Evolutionary conservation across 2,329 filamentous ascomycete species (phyloP), one percentile per base, ranked within the genome.

Genomic region (Fusarium begoniae): DNA sequence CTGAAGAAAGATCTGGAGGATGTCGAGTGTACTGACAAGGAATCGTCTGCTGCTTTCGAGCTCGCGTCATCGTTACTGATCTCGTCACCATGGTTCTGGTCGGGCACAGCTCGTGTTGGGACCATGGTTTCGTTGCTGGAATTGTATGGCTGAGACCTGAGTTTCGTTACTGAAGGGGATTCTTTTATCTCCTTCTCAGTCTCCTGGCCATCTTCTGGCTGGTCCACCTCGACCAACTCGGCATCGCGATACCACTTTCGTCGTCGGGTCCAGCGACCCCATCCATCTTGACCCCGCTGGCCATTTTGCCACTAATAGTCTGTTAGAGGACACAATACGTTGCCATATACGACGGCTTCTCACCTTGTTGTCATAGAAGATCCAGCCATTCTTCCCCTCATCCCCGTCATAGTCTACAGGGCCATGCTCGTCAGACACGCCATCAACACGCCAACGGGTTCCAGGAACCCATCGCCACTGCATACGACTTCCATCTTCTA

Each of bases 281-380:
- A 99, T 60, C 95, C 94, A 78, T 99, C 96, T 80, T 90, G 88
- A 8, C 94, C 94, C 68, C 94, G 90, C 22, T 93, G 92, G 24
- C 95, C 95, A 76, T 94, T 93, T 81, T 95, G 92, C 96, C 96
- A 99, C 92, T 97, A 55, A 7, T 8, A n/a, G 18, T 30, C 44
- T 22, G 73, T 79, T 59, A 75, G 60, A 24, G 17, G 2, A 4
- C 2, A 11, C 7, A 5, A 5, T 30, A 2, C 1, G 3, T 13
- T 4, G 5, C 2, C 28, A 32, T 18, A 4, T 3, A 8, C 0
- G 7, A 18, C 5, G 11, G 9, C 30, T 10, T 32, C 85, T 69
- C 84, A 94, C 94, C 91, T 98, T 98, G 81, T 96, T 98, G 79
- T 99, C 96, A 80, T 98, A 99, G 82, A 96, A 99, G 43, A 98